Percentiles rank a stretch among this genome's conserved stretches.
Evolutionary conservation across 192 early-diverging fungal species (phyloP).

Genomic region (Mortierella claussenii): DNA sequence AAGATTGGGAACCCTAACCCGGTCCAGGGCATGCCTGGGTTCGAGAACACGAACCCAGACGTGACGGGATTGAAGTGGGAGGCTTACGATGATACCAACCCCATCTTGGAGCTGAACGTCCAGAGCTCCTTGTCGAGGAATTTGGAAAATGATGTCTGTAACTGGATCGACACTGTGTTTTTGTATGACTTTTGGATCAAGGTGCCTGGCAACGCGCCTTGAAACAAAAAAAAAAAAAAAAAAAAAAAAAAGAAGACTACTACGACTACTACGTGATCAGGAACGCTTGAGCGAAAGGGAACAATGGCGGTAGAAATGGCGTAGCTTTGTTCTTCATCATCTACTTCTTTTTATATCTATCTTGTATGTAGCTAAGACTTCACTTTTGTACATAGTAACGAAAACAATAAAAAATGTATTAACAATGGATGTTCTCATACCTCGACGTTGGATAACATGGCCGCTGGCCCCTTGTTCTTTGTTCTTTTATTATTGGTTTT

Average conservation of each 20-base stretch:
- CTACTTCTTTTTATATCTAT: too few species aligned
- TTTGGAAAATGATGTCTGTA: constrained; percentile 19
- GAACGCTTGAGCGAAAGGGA: background rate
- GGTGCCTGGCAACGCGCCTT: constrained; percentile 24
- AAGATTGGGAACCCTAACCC: constrained; percentile 53
- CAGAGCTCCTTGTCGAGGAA: constrained; percentile 18
- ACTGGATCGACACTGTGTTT: constrained; percentile 21
- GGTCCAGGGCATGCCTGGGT: constrained; percentile 1
- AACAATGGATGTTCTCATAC: too few species aligned
- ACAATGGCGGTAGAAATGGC: background rate
- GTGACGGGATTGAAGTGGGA: constrained; percentile 14
- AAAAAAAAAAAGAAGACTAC: background rate
- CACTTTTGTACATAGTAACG: too few species aligned
- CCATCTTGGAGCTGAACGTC: constrained; percentile 26
- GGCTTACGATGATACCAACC: constrained; percentile 14
- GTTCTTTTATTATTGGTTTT: too few species aligned
- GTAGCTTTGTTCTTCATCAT: background rate
- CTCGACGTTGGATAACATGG: too few species aligned
- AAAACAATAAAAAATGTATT: too few species aligned
- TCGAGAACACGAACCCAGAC: constrained; percentile 27
- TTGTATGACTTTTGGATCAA: constrained; percentile 27
- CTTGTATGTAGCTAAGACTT: too few species aligned
- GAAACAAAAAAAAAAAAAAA: constrained; percentile 1
- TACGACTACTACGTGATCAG: background rate
- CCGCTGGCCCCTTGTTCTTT: too few species aligned